A percentile compares a stretch with the other conserved stretches of the same genome.
Conservation (phyloP, 352 stramenopile species). For the Phytophthora aleatoria region DNA sequence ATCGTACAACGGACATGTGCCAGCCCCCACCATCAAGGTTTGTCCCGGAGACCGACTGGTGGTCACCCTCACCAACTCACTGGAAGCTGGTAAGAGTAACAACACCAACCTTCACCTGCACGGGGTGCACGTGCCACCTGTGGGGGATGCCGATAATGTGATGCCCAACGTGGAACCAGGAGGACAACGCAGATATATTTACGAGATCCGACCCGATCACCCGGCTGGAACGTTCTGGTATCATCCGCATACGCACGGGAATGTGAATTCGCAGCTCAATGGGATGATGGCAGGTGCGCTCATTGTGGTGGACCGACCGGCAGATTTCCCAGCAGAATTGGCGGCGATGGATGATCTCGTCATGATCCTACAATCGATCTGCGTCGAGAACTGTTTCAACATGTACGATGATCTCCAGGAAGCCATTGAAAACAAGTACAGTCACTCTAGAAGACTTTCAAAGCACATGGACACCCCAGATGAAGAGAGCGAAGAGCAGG, state of each 20-base stretch:
- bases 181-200: slow-evolving; percentile 57
- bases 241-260: slow-evolving; percentile 74
- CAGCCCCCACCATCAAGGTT: slow-evolving; percentile 73
- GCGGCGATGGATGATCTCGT: slow-evolving; percentile 66
- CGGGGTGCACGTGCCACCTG: slow-evolving; percentile 68
- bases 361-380: slow-evolving; percentile 72
- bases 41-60: slow-evolving; percentile 69
- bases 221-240: slow-evolving; percentile 84
- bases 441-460: slow-evolving; percentile 9
- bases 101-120: slow-evolving; percentile 78
- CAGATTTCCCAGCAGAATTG: slow-evolving; percentile 56
- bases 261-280: slow-evolving; percentile 76
- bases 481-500: slow-evolving; percentile 4
- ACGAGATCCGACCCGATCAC: slow-evolving; percentile 71
- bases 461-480: slow-evolving; percentile 26
- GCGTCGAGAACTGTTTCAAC: slow-evolving; percentile 69
- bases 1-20: slow-evolving; percentile 70
- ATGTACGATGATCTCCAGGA: slow-evolving; percentile 62
- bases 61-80: slow-evolving; percentile 59
- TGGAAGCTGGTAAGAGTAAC: slow-evolving; percentile 56
- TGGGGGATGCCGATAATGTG: slow-evolving; percentile 64
- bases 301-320: slow-evolving; percentile 64
- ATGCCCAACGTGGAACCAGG: slow-evolving; percentile 56
- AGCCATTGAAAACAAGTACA: slow-evolving; percentile 63
- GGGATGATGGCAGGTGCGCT: slow-evolving; percentile 77